Conservation (phyloP, 768 basidiomycete genomes). For the Agrocybe praecox region DNA sequence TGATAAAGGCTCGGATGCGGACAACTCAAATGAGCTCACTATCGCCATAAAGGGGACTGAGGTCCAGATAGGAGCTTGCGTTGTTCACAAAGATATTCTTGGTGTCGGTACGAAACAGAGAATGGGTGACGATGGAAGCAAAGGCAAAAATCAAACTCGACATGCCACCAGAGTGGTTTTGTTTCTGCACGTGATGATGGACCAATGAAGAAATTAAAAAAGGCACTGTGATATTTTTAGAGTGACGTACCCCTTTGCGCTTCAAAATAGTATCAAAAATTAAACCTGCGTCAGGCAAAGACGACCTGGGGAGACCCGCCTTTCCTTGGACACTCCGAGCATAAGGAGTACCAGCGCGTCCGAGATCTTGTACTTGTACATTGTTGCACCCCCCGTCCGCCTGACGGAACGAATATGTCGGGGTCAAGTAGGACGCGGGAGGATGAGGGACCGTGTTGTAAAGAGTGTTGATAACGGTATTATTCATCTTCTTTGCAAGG, state of each 20-base stretch:
- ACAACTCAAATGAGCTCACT: conserved; percentile 25
- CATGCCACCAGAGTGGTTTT: conserved; percentile 55
- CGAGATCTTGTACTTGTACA: conserved; percentile 43
- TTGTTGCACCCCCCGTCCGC: conserved; percentile 40
- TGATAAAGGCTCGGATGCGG: conserved; percentile 1
- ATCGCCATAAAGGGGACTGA: conserved; percentile 58
- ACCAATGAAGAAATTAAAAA: background rate
- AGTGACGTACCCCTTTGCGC: conserved; percentile 22
- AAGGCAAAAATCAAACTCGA: conserved; percentile 69
- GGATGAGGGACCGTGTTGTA: conserved; percentile 66
- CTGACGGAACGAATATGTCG: conserved; percentile 33
- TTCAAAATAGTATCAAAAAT: conserved; percentile 66
- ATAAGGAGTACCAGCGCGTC: conserved; percentile 53
- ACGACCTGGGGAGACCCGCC: conserved; percentile 36
- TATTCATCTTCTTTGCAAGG: conserved; percentile 10
- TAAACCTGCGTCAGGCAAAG: conserved; percentile 57
- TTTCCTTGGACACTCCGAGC: conserved; percentile 53
- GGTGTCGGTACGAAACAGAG: conserved; percentile 52
- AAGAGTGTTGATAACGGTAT: conserved; percentile 35
- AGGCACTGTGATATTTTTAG: background rate
- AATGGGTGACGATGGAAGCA: conserved; percentile 65
- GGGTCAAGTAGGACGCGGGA: conserved; percentile 38
- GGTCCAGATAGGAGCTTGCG: conserved; percentile 57
- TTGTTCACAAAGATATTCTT: conserved; percentile 49
- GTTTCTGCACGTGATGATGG: conserved; percentile 21